Conservation (phyloP, 768 basidiomycete genomes). For the Boletus sp. region DNA sequence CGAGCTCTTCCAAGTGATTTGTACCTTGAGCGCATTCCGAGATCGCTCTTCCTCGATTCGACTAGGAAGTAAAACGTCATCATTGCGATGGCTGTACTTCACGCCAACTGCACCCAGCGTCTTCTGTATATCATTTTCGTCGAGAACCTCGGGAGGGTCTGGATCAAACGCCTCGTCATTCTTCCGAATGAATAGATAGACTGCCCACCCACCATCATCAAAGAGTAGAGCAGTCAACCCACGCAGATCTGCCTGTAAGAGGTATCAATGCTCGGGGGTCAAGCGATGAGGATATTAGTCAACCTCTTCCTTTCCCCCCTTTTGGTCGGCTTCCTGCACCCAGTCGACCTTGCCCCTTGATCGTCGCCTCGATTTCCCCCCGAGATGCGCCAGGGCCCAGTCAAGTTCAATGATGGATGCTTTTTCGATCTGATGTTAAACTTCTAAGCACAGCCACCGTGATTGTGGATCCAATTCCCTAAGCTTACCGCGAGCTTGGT, state of each 20-base stretch:
- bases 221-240: slow-evolving; percentile 67
- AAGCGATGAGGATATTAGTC: neutral
- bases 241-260: slow-evolving; percentile 46
- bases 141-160: slow-evolving; percentile 40
- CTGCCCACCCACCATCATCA: slow-evolving; percentile 51
- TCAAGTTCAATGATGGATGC: slow-evolving; percentile 72
- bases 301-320: slow-evolving; percentile 40
- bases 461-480: neutral
- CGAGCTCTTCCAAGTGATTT: neutral
- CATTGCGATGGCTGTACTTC: slow-evolving; percentile 72
- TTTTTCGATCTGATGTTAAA: slow-evolving; percentile 62
- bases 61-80: slow-evolving; percentile 64
- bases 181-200: neutral
- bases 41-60: slow-evolving; percentile 65
- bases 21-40: slow-evolving; percentile 49
- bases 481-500: slow-evolving; percentile 68
- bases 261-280: neutral
- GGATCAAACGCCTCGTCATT: neutral
- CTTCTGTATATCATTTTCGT: slow-evolving; percentile 51
- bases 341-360: slow-evolving; percentile 34
- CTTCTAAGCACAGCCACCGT: neutral
- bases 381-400: slow-evolving; percentile 74
- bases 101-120: slow-evolving; percentile 60
- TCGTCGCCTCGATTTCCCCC: slow-evolving; percentile 37
- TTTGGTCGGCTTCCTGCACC: slow-evolving; percentile 44